A percentile compares a stretch with the other conserved stretches of the same genome.
phyloP scores from a whole-genome alignment of 2,329 filamentous ascomycete species.

The Amesomyces nigricolor region DNA sequence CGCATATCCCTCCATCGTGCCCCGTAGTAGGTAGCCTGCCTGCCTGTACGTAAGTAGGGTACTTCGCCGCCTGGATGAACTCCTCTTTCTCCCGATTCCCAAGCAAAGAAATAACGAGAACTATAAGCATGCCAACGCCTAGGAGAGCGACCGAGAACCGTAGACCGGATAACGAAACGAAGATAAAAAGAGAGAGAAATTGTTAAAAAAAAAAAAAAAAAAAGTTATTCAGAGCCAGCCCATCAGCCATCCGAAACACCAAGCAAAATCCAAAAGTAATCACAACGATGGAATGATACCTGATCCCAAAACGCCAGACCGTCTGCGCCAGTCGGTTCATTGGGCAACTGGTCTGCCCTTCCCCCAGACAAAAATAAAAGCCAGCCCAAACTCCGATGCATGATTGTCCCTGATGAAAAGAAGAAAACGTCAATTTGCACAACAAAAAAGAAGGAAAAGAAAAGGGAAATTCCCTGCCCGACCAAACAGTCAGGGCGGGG shows the following conservation, averaged over 20 bases:
- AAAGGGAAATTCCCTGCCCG: not conserved
- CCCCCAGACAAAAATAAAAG: not conserved
- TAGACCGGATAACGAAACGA: not conserved
- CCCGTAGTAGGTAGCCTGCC: no score
- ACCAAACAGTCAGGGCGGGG: not conserved
- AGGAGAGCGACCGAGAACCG: not conserved
- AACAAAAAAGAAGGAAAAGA: not conserved
- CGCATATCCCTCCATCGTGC: no score
- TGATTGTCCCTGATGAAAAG: not conserved
- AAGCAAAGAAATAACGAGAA: not conserved
- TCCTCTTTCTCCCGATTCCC: not conserved
- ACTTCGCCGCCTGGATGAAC: no score
- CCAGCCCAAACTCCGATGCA: constrained; percentile 8
- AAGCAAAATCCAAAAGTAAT: constrained; percentile 1
- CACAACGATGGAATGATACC: not conserved
- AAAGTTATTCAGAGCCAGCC: not conserved
- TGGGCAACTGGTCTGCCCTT: no score
- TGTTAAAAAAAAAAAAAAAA: not conserved
- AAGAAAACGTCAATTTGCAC: constrained; percentile 1
- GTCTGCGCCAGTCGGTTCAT: not conserved
- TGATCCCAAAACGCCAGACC: not conserved
- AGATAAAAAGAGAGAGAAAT: not conserved
- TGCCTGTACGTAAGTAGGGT: no score
- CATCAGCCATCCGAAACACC: not conserved
- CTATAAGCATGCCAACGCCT: not conserved